Evolutionary conservation across 805 yeast genomes (phyloP), one percentile per base, ranked within the genome.

Genomic region (Maudiozyma bulderi): DNA sequence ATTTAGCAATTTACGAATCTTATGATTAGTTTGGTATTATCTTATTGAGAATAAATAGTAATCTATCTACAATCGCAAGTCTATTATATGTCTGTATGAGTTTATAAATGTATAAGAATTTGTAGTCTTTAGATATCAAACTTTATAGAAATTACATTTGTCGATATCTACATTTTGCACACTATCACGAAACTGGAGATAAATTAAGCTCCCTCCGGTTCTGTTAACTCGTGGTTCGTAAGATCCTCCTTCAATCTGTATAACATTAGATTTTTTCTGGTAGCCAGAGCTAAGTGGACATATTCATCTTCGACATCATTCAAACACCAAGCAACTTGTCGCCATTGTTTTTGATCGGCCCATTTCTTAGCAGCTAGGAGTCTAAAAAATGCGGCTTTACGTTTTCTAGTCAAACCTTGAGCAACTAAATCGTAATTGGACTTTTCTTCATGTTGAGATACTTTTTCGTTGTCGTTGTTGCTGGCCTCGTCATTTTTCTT

Each of bases 361-460:
- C 95, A 81, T 59, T 84, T 86, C 49, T 77, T 77, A 6, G 88
- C 83, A 0, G 96, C 82, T 30, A 89, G 61, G 30, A 89, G 61
- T 54, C 76, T 74, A 87, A 95, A 89, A 31, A 90, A 72, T 0
- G 86, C 78, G 1, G 89, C 79, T 60, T 88, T 88, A 48, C 97
- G 74, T 46, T 66, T 66, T 50, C 95, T 71, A 2, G 84, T 77
- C 20, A 78, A 62, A 0, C 91, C 82, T 37, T 75, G 61, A 0
- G 72, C 68, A 5, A 70, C 67, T 46, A 73, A 60, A 34, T 71
- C 65, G 5, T 52, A 48, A 8, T 51, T 44, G 11, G 20, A 35
- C 3, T 26, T n/a, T 3, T 37, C 32, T 3, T 29, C 37, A 35
- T 20, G 26, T 20, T 20, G 3, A 4, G 4, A 20, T 20, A 20